Evolutionary conservation across 139 green algal species (phyloP).

Genomic region (Diplosphaera chodatii): DNA sequence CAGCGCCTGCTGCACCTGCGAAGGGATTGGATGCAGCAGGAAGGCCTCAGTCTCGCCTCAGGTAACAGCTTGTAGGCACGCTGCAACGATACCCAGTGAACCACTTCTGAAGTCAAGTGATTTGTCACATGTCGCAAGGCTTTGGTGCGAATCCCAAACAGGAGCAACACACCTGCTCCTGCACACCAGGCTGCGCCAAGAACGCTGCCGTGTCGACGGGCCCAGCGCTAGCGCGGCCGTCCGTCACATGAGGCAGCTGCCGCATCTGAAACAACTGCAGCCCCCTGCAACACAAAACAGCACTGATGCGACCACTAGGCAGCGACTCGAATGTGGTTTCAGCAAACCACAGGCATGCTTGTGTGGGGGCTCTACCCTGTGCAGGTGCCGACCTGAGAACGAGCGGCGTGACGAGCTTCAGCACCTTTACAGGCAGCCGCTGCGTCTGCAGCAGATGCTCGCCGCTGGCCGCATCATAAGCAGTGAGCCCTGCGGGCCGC

Average conservation of each 20-base stretch:
- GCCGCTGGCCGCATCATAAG: constrained; percentile 4
- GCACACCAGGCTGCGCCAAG: constrained; percentile 8
- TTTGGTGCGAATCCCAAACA: too few relatives aligned
- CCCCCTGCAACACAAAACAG: constrained; percentile 7
- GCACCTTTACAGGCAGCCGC: background rate
- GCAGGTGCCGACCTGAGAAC: background rate
- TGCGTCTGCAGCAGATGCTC: constrained; percentile 19
- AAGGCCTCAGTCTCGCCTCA: too few relatives aligned
- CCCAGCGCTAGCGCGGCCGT: constrained; percentile 10
- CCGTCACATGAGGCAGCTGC: constrained; percentile 3
- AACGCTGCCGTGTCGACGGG: constrained; percentile 17
- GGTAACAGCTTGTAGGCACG: too few relatives aligned
- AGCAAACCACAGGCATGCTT: too few relatives aligned
- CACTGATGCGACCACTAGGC: too few relatives aligned
- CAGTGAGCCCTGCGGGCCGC: constrained; percentile 8
- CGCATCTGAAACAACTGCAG: constrained; percentile 13
- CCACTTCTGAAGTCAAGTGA: too few relatives aligned
- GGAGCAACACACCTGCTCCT: background rate
- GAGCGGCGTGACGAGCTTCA: background rate
- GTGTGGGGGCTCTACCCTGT: too few relatives aligned
- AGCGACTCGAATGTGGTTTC: too few relatives aligned
- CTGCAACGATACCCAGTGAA: too few relatives aligned
- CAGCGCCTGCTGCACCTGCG: constrained; percentile 9
- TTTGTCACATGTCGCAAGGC: too few relatives aligned
- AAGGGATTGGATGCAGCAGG: too few relatives aligned